These are phyloP conservation scores for Colletotrichum plurivorum DNA, from an alignment of 2,329 filamentous ascomycete genomes.

Conservation along the genomic window DNA sequence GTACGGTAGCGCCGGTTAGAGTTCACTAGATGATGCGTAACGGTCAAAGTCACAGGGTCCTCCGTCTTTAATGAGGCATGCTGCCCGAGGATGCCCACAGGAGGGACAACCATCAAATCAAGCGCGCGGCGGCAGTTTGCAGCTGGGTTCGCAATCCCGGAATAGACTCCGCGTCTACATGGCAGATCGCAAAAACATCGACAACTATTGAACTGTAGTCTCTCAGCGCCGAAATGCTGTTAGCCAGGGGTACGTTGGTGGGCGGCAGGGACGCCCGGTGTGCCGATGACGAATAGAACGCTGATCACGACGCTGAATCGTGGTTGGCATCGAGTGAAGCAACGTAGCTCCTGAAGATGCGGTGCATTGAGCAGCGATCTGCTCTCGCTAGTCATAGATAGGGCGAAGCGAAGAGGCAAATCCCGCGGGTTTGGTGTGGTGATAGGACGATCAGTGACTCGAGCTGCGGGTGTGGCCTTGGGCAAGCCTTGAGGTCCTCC, in stretches of 20 bases:
- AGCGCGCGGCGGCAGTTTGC: neutral
- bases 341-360: conserved; percentile 2
- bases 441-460: conserved; percentile 11
- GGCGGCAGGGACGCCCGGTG: neutral
- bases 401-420: conserved; percentile 15
- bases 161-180: conserved; percentile 1
- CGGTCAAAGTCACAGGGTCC: conserved; percentile 17
- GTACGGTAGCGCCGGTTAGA: conserved; percentile 21
- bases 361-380: conserved; percentile 21
- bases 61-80: conserved; percentile 7
- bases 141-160: conserved; percentile 10
- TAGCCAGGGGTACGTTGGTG: conserved; percentile 4
- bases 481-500: neutral
- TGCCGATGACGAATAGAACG: conserved; percentile 7
- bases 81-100: conserved; percentile 4
- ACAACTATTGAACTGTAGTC: neutral
- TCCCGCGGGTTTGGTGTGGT: conserved; percentile 6
- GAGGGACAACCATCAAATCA: conserved; percentile 16
- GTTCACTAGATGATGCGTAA: conserved; percentile 20
- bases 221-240: neutral
- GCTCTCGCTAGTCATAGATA: conserved; percentile 24
- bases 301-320: conserved; percentile 20
- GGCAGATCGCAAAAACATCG: neutral
- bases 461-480: conserved; percentile 10
- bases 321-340: conserved; percentile 13